Evolutionary conservation across 1,284 basidiomycete genomes (phyloP), one percentile per base, ranked within the genome.

Genomic region (Tilletia setariae): DNA sequence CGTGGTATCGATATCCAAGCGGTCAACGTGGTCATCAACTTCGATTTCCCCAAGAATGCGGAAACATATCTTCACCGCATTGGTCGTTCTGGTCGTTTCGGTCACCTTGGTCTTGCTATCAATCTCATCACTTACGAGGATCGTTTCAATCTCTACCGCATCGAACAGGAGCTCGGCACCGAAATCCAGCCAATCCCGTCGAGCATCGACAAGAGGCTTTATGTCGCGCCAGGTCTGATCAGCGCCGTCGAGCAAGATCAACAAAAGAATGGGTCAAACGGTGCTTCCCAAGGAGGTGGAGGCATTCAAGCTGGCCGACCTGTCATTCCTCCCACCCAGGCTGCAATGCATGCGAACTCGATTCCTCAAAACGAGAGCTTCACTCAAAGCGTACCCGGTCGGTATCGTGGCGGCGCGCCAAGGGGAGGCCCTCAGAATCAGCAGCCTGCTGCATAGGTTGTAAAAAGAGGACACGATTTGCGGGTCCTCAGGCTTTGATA

Each of bases 1-100:
- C 91, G 96, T 79, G 95, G 95, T 86, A 98, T 98, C 84, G 96
- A 98, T 84, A 98, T 98, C 83, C 94, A 98, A 85, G 95, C 95
- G 59, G 95, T 98, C 73, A 98, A 98, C 84, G 95, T 98, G 79
- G 95, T 98, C 80, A 98, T 98, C 87, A 98, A 98, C 86, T 98
- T 98, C 83, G 94, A 97, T 84, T 97, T 98, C 85, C 95, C 95
- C 72, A 96, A 97, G 87, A 97, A 95, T 81, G 92, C 92, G 68
- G 95, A 98, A 85, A 97, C 94, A 1, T 98, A 98, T 84, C 89
- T 98, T 40, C 95, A 98, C 84, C 90, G 94, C 72, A 95, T 98
- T 81, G 95, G 95, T 84, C 93, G 95, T 74, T 94, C 93, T 9
- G 96, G 96, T 69, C 91, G 96, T 67, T 98, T 95, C 83, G 95